Evolutionary conservation across 257 asterid species (phyloP).

Genomic region (Ocimum tenuiflorum): DNA sequence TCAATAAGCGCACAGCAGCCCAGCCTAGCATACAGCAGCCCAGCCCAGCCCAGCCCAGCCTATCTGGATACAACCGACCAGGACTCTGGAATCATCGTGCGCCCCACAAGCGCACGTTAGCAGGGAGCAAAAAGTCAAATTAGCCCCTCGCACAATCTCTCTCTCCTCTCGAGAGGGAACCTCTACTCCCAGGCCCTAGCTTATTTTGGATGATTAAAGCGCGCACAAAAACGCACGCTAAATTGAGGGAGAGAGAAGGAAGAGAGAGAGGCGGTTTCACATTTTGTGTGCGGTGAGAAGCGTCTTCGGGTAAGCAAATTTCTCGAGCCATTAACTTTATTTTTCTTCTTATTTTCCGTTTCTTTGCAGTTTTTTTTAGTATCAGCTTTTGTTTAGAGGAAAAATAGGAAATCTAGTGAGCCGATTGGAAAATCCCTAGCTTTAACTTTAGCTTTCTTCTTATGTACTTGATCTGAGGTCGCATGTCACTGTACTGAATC

Average conservation of each 20-base stretch:
- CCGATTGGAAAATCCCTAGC: conserved; percentile 21
- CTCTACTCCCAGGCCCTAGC: neutral
- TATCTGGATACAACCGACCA: neutral
- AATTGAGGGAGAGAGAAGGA: conserved; percentile 1
- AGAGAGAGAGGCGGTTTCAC: conserved; percentile 26
- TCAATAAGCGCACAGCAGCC: no score
- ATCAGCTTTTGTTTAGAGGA: conserved; percentile 4
- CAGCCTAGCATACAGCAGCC: no score
- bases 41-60: neutral
- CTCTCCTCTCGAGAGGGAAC: conserved; percentile 25
- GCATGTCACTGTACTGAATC: conserved; percentile 18
- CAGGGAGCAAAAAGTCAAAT: conserved; percentile 12
- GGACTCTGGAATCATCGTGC: conserved; percentile 16
- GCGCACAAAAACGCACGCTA: conserved; percentile 29
- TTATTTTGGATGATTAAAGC: conserved; percentile 30
- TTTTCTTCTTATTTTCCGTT: conserved; percentile 14
- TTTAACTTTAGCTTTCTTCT: conserved; percentile 16
- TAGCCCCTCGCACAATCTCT: neutral
- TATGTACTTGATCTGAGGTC: conserved; percentile 25
- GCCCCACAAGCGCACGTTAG: conserved; percentile 22
- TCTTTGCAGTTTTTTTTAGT: neutral
- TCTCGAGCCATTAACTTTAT: conserved; percentile 28
- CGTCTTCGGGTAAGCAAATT: conserved; percentile 31
- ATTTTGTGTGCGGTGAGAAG: conserved; percentile 36
- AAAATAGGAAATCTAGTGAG: conserved; percentile 8